Conservation (phyloP, 2,329 filamentous ascomycete species). For the Claviceps arundinis region DNA sequence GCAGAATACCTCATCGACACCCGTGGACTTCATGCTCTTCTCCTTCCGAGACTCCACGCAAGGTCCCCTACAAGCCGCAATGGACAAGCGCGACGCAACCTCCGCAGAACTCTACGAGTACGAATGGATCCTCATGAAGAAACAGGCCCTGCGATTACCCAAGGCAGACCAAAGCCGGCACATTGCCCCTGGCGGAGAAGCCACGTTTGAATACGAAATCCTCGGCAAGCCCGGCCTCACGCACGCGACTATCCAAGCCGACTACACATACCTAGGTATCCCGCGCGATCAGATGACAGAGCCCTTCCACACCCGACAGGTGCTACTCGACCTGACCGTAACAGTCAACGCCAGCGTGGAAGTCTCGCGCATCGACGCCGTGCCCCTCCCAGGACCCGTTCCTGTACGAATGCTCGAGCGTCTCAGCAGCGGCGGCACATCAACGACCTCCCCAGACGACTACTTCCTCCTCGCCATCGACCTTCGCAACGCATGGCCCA, state of each 20-base stretch:
- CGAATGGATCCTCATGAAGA: slow-evolving; percentile 64
- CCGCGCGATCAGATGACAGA: slow-evolving; percentile 53
- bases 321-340: slow-evolving; percentile 67
- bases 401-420: slow-evolving; percentile 46
- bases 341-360: slow-evolving; percentile 90
- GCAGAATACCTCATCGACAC: slow-evolving; percentile 62
- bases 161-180: slow-evolving; percentile 38
- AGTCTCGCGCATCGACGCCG: slow-evolving; percentile 63
- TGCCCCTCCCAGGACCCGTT: slow-evolving; percentile 58
- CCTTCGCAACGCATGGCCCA: slow-evolving; percentile 82
- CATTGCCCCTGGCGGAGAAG: slow-evolving; percentile 54
- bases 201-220: slow-evolving; percentile 70
- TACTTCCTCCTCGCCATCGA: slow-evolving; percentile 74
- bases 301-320: slow-evolving; percentile 71
- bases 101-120: slow-evolving; percentile 75
- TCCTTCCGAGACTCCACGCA: slow-evolving; percentile 86
- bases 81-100: slow-evolving; percentile 63
- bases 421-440: slow-evolving; percentile 14
- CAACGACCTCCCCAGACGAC: slow-evolving; percentile 22
- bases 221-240: slow-evolving; percentile 77
- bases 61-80: slow-evolving; percentile 57
- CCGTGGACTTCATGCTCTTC: slow-evolving; percentile 74
- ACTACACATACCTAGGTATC: slow-evolving; percentile 72
- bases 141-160: slow-evolving; percentile 51
- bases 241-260: slow-evolving; percentile 65